These are phyloP conservation scores for Penicillium taxi DNA, from an alignment of 495 filamentous ascomycete species.

Conservation along the genomic window DNA sequence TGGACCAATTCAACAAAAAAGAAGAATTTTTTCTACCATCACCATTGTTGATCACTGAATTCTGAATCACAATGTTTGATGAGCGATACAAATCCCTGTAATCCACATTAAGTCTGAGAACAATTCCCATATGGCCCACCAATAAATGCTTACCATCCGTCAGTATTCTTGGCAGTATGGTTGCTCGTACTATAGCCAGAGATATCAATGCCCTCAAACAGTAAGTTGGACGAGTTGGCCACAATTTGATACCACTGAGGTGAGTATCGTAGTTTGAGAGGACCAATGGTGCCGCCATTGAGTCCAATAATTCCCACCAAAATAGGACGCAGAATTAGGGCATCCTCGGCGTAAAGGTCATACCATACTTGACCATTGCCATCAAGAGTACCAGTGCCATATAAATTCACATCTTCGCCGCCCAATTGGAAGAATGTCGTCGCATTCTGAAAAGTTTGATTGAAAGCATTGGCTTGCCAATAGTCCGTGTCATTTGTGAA, in stretches of 20 bases:
- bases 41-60: constrained; percentile 60
- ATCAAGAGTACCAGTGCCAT: constrained; percentile 53
- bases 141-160: constrained; percentile 45
- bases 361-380: constrained; percentile 69
- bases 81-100: constrained; percentile 57
- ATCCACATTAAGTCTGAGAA: neutral
- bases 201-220: constrained; percentile 61
- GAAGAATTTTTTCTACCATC: constrained; percentile 39
- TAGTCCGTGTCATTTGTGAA: constrained; percentile 61
- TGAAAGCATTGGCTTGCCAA: constrained; percentile 56
- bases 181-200: constrained; percentile 43
- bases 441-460: constrained; percentile 55
- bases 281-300: constrained; percentile 51
- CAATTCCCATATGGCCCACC: neutral
- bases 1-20: neutral
- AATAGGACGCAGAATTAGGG: constrained; percentile 51
- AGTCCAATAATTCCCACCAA: constrained; percentile 57
- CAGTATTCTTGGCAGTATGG: constrained; percentile 56
- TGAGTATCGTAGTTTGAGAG: constrained; percentile 53
- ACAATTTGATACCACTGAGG: constrained; percentile 64
- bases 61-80: constrained; percentile 55
- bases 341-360: constrained; percentile 49
- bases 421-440: constrained; percentile 64
- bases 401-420: constrained; percentile 60
- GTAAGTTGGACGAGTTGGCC: constrained; percentile 57